Evolutionary conservation across 352 stramenopile genomes (phyloP), one percentile per base, ranked within the genome.

Genomic region (Phytophthora tentaculata): DNA sequence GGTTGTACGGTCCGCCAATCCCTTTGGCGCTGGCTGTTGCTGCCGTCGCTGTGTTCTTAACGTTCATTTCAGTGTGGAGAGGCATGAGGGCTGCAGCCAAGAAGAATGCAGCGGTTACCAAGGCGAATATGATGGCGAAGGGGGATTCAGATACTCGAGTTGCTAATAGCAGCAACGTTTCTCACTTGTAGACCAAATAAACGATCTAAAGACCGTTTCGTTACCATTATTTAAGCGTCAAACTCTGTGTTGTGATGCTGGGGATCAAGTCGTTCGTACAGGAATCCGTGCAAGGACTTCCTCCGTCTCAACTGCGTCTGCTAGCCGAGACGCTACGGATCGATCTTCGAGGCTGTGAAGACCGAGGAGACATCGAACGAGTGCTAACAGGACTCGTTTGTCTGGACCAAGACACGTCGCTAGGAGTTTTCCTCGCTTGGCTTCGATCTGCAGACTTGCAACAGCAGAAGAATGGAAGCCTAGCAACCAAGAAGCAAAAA

Each of bases 381-480:
- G 69, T 90, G 19, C 59, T 94, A 17, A 84, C 81, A 1, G 81
- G 83, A 0, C 62, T 94, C 13, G 61, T 94, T 3, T 89, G 80
- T 52, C 71, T 92, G 37, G 86, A 94, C 58, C 78, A 92, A 51
- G 83, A 94, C 68, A 89, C 86, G 3, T 74, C 86, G 5, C 72
- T 94, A 0, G 85, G 86, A 5, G 77, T 88, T 5, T 94, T 94
- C 49, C 73, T 94, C 35, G 69, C 81, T 0, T 94, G 86, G 84
- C 56, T 91, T 17, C 81, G 76, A 2, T 75, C 74, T 16, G 62
- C 67, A 4, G 45, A 71, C 17, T 43, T 64, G 20, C 73, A 83
- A 14, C 64, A 75, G 37, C 43, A 70, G 5, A 52, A 75, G 3
- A 45, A 74, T 7, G 53, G 59, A 10, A 55, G 71, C 10, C 37